Evolutionary conservation across 1,284 basidiomycete species (phyloP), one percentile per base, ranked within the genome.

Genomic region (Apiotrichum domesticum): DNA sequence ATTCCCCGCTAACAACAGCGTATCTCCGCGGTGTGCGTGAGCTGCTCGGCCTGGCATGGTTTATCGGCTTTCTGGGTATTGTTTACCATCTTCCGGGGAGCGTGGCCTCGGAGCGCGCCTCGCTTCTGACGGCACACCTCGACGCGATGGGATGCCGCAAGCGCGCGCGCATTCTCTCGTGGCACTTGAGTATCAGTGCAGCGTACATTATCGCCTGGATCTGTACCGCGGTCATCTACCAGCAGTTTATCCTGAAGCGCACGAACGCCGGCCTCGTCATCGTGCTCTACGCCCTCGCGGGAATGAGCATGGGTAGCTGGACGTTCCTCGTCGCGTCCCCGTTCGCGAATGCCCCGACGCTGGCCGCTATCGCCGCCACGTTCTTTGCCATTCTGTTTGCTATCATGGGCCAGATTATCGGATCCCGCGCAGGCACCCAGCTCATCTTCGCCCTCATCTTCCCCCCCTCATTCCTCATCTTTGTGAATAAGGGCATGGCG

Each of bases 391-490:
- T 90, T 52, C 65, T 88, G 15, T 39, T 39, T 13, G 37, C 37
- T 8, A 39, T 39, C 37, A 39, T 39, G 37, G 87, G 85, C 0
- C 70, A 87, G 41, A 80, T 86, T 0, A 79, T 81, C 2, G 71
- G 77, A 3, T 82, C 79, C 8, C 79, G 74, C 2, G 78, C 75
- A 2, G 82, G 82, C 7, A 81, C 83, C 55, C 63, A 68, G 53
- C 52, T 68, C 34, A 76, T 87, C 35, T 84, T 86, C 64, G 82
- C 85, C 0, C 66, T 90, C 52, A 72, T 89, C 41, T 88, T 89
- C 68, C 88, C 87, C 0, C 85, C 87, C 0, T 81, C 82, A 10
- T 88, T 84, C 71, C 89, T 86, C 64, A 80, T 87, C n/a, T 89
- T 87, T 63, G 82, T 83, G n/a, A 81, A 39, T 13, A 39, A 39